A percentile compares a stretch with the other conserved stretches of the same genome.
Conservation (phyloP, 495 filamentous ascomycete species). For the Aspergillus leporis region DNA sequence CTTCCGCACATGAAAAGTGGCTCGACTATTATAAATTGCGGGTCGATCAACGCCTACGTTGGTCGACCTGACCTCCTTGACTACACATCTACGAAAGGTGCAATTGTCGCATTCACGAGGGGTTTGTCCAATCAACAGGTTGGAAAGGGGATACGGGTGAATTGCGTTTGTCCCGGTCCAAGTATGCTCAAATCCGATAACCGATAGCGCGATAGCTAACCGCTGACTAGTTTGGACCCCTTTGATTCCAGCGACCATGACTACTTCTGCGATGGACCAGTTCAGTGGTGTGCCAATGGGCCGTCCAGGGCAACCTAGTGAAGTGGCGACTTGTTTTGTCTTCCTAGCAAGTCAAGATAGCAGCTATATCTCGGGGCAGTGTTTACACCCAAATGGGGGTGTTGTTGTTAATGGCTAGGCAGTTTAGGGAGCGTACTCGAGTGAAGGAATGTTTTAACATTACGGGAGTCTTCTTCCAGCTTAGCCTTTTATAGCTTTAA, state of each 20-base stretch:
- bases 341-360: constrained; percentile 76
- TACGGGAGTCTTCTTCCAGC: not conserved
- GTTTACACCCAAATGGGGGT: constrained; percentile 67
- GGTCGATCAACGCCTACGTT: constrained; percentile 79
- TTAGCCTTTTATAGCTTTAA: not conserved
- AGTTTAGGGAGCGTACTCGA: constrained; percentile 23
- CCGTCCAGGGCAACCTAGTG: constrained; percentile 72
- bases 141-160: constrained; percentile 74
- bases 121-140: constrained; percentile 76
- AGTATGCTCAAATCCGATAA: constrained; percentile 29
- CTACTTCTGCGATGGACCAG: constrained; percentile 63
- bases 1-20: constrained; percentile 76
- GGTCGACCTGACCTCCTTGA: constrained; percentile 81
- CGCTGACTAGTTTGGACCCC: constrained; percentile 70
- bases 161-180: constrained; percentile 77
- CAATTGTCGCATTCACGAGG: constrained; percentile 79
- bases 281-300: constrained; percentile 76
- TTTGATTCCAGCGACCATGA: constrained; percentile 79
- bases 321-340: constrained; percentile 78
- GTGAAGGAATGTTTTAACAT: constrained; percentile 34
- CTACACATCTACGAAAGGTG: constrained; percentile 83
- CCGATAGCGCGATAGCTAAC: not conserved
- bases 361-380: constrained; percentile 54
- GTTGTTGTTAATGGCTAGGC: constrained; percentile 38
- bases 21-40: constrained; percentile 80